Percentiles rank a stretch among this genome's conserved stretches.
Conservation (phyloP, 2,329 filamentous ascomycete genomes). For the Nemania diffusa region DNA sequence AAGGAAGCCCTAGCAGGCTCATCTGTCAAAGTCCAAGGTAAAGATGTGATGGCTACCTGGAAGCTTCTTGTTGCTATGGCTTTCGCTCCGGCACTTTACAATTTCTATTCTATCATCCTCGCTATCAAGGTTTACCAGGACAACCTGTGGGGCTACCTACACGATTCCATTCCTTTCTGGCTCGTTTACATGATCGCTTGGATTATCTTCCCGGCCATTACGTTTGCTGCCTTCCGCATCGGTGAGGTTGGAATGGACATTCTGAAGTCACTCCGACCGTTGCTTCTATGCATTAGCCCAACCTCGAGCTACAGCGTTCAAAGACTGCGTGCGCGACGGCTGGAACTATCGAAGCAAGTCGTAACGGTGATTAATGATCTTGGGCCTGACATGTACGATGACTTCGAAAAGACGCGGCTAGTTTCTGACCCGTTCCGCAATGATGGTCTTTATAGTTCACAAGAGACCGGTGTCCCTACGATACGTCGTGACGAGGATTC, state of each 20-base stretch:
- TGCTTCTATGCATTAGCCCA: constrained; percentile 86
- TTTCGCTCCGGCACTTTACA: constrained; percentile 83
- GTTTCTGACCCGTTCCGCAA: constrained; percentile 64
- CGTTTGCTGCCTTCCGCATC: constrained; percentile 91
- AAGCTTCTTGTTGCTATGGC: constrained; percentile 90
- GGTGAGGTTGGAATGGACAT: constrained; percentile 99
- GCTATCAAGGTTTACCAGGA: constrained; percentile 83
- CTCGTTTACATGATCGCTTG: constrained; percentile 78
- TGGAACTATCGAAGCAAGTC: constrained; percentile 80
- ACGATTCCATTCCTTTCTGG: constrained; percentile 83
- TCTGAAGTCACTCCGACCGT: constrained; percentile 88
- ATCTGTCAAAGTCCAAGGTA: constrained; percentile 86
- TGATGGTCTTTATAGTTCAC: constrained; percentile 41
- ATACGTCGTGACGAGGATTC: constrained; percentile 35
- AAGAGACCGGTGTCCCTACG: constrained; percentile 48
- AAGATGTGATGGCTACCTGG: constrained; percentile 94
- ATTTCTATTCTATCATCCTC: constrained; percentile 79
- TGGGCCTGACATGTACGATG: constrained; percentile 95
- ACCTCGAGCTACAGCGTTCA: constrained; percentile 85
- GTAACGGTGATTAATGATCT: constrained; percentile 94
- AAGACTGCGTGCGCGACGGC: constrained; percentile 77
- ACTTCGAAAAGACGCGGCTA: constrained; percentile 84
- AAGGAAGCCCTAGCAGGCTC: constrained; percentile 85
- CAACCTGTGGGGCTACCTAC: constrained; percentile 83
- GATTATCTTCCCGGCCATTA: constrained; percentile 85